Evolutionary conservation across 75 land plant species (phyloP).

Genomic region (Adiantum capillusveneris): DNA sequence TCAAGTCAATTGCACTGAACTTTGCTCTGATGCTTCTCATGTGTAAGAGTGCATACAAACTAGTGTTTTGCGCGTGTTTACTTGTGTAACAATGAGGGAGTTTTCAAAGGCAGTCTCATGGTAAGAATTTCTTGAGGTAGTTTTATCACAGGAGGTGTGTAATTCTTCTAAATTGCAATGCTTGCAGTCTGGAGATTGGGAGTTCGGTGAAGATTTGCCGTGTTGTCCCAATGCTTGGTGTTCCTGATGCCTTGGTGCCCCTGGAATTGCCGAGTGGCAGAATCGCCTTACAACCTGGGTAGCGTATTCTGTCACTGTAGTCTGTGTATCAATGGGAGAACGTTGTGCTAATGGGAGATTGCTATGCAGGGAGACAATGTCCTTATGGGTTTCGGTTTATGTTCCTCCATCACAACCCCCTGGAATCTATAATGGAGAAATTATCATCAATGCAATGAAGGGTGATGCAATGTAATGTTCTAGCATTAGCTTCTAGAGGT

Average conservation of each 20-base stretch:
- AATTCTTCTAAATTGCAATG: too few relatives aligned
- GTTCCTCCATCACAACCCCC: slow-evolving; percentile 76
- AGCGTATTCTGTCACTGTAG: too few relatives aligned
- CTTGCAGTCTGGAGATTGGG: slow-evolving; percentile 68
- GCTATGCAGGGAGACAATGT: slow-evolving; percentile 71
- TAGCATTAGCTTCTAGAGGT: slow-evolving; percentile 26
- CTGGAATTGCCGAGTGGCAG: slow-evolving; percentile 53
- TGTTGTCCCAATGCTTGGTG: slow-evolving; percentile 90
- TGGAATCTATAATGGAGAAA: slow-evolving; percentile 84
- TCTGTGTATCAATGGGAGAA: background rate
- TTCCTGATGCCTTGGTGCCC: slow-evolving; percentile 98
- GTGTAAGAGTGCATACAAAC: slow-evolving; percentile 27
- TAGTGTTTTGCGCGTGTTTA: background rate
- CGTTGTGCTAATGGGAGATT: too few relatives aligned
- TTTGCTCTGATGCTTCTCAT: slow-evolving; percentile 74
- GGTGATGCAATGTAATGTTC: slow-evolving; percentile 62
- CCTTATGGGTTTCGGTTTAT: slow-evolving; percentile 87
- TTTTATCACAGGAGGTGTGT: too few relatives aligned
- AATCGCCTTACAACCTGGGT: slow-evolving; percentile 87
- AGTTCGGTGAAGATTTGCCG: slow-evolving; percentile 57
- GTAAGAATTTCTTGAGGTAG: too few relatives aligned
- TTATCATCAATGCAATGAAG: slow-evolving; percentile 58
- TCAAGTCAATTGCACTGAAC: slow-evolving; percentile 71
- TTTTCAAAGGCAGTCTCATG: too few relatives aligned
- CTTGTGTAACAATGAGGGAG: too few relatives aligned